Evolutionary conservation across 2,329 filamentous ascomycete genomes (phyloP).

Genomic region (Teratosphaeria destructans): DNA sequence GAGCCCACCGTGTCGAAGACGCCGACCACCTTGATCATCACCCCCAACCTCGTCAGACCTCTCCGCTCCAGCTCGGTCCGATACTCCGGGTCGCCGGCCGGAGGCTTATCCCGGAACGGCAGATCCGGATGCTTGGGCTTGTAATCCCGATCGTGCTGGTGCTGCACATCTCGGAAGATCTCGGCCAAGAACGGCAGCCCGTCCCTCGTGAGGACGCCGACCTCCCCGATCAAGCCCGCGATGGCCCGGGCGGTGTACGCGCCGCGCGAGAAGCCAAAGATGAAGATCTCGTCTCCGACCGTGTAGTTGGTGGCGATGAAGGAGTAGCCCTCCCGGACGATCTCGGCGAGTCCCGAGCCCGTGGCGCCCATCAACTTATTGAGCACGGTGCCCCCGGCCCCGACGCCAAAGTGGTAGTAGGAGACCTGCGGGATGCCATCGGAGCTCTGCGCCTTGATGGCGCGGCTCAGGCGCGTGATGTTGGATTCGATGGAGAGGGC

Average conservation of each 20-base stretch:
- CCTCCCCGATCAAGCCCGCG: conserved; percentile 34
- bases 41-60: conserved; percentile 23
- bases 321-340: conserved; percentile 39
- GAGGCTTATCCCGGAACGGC: conserved; percentile 39
- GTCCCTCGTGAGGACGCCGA: conserved; percentile 40
- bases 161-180: conserved; percentile 37
- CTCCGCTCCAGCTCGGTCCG: conserved; percentile 28
- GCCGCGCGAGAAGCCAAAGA: conserved; percentile 40
- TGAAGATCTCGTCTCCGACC: conserved; percentile 41
- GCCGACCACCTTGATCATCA: conserved; percentile 32
- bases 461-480: conserved; percentile 39
- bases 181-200: conserved; percentile 36
- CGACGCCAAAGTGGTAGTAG: conserved; percentile 42
- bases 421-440: conserved; percentile 42
- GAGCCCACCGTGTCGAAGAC: conserved; percentile 38
- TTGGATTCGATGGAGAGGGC: conserved; percentile 37
- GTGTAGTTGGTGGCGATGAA: conserved; percentile 45
- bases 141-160: conserved; percentile 34
- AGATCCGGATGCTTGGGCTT: conserved; percentile 34
- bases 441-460: conserved; percentile 40
- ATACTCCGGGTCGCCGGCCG: conserved; percentile 33
- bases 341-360: conserved; percentile 30
- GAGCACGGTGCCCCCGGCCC: conserved; percentile 33
- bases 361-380: conserved; percentile 27
- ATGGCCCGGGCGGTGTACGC: conserved; percentile 38